These are phyloP conservation scores for Canariomyces notabilis DNA, from an alignment of 2,329 filamentous ascomycete genomes.

Conservation along the genomic window DNA sequence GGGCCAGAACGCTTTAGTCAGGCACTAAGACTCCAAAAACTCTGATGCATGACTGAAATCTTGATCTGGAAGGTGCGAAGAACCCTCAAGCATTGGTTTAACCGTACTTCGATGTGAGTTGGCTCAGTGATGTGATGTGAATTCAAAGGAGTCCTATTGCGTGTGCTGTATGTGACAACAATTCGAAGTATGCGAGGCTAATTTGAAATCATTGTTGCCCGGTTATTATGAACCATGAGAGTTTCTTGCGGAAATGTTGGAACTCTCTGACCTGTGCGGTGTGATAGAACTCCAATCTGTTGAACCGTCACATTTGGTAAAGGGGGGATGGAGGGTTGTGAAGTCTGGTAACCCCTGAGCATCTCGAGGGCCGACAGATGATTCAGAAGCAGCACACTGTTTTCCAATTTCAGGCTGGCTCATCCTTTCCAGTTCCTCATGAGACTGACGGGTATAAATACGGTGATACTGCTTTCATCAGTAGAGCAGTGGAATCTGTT, in stretches of 20 bases:
- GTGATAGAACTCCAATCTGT: neutral
- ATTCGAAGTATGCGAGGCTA: neutral
- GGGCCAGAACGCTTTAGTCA: neutral
- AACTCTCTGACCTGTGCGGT: neutral
- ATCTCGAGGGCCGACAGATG: too few species aligned
- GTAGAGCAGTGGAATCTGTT: neutral
- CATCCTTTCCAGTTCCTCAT: neutral
- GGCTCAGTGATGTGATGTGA: neutral
- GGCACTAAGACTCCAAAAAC: neutral
- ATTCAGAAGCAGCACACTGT: neutral
- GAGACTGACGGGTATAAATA: neutral
- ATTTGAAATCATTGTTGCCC: neutral
- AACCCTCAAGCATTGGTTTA: neutral
- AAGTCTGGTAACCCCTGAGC: too few species aligned
- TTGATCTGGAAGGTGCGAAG: slow-evolving; percentile 1
- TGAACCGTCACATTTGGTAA: neutral
- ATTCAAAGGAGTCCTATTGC: too few species aligned
- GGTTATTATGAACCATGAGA: neutral
- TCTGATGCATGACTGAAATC: too few species aligned
- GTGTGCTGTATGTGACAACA: too few species aligned
- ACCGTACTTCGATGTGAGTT: neutral
- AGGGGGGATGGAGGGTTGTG: neutral
- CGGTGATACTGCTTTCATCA: neutral
- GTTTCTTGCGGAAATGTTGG: neutral
- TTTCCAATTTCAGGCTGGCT: neutral